phyloP scores from a whole-genome alignment of 176 grass and related monocot genomes.

The Lolium perenne region DNA sequence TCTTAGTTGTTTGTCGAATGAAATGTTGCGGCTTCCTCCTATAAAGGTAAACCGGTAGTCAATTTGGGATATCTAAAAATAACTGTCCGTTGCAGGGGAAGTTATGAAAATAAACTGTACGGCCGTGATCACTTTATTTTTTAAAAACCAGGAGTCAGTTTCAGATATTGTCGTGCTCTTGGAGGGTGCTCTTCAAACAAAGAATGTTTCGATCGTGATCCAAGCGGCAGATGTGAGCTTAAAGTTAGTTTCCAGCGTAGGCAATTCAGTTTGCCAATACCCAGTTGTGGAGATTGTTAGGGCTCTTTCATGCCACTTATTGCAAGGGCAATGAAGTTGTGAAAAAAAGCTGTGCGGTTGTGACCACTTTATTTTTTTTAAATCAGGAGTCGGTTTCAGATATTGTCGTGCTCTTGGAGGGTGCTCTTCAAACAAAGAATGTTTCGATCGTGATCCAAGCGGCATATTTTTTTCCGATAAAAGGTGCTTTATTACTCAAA shows the following conservation, averaged over 20 bases:
- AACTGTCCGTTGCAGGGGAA: background rate
- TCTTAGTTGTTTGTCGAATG: constrained; percentile 47
- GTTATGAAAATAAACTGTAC: background rate
- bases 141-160: constrained; percentile 52
- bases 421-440: constrained; percentile 61
- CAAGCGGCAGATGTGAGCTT: constrained; percentile 57
- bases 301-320: constrained; percentile 60
- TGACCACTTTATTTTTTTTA: background rate
- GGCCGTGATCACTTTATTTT: background rate
- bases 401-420: background rate
- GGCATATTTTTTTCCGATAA: constrained; percentile 24
- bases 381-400: constrained; percentile 60
- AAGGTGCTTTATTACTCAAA: too few relatives aligned
- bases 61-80: background rate
- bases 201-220: constrained; percentile 43
- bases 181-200: constrained; percentile 53
- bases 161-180: constrained; percentile 37
- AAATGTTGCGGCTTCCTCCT: constrained; percentile 50
- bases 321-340: constrained; percentile 42
- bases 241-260: constrained; percentile 52
- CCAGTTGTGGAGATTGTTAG: background rate
- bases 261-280: constrained; percentile 59
- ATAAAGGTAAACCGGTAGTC: constrained; percentile 52
- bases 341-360: background rate
- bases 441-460: constrained; percentile 46